A percentile compares a stretch with the other conserved stretches of the same genome.
phyloP scores from a whole-genome alignment of 2,329 filamentous ascomycete species.

The Fusarium floridanum region DNA sequence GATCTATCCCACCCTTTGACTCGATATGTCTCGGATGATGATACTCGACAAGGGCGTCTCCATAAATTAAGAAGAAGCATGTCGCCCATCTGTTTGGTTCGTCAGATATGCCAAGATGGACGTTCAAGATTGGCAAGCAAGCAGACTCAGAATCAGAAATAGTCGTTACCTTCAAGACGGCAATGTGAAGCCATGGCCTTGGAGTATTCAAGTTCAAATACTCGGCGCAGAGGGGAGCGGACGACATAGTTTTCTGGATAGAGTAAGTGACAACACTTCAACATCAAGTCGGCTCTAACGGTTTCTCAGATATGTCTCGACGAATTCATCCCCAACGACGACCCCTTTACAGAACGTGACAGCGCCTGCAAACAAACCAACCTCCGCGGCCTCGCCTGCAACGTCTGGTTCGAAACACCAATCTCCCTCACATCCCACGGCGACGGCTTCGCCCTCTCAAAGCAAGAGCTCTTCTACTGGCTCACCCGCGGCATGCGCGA shows the following conservation, averaged over 20 bases:
- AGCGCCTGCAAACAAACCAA: constrained; percentile 11
- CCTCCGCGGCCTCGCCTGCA: constrained; percentile 26
- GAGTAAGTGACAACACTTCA: constrained; percentile 9
- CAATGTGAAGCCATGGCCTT: constrained; percentile 27
- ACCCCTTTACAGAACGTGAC: constrained; percentile 3
- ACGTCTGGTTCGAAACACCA: constrained; percentile 25
- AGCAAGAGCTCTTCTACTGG: constrained; percentile 22
- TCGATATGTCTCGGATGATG: neutral
- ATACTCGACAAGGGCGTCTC: neutral
- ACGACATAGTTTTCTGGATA: constrained; percentile 23
- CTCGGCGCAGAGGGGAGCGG: constrained; percentile 24
- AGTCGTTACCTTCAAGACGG: constrained; percentile 28
- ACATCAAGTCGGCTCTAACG: neutral
- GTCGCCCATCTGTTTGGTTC: neutral
- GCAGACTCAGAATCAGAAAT: constrained; percentile 27
- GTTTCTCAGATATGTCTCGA: constrained; percentile 16
- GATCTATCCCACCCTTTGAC: neutral
- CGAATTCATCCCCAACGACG: constrained; percentile 10
- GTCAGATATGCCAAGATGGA: constrained; percentile 22
- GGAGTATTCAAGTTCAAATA: constrained; percentile 36
- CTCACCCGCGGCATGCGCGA: constrained; percentile 25
- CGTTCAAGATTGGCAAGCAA: constrained; percentile 34
- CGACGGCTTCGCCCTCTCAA: constrained; percentile 8
- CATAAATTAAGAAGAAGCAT: neutral
- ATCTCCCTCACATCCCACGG: constrained; percentile 17